A percentile compares a stretch with the other conserved stretches of the same genome.
Evolutionary conservation across 257 asterid genomes (phyloP).

Genomic region (Anisodus acutangulus): DNA sequence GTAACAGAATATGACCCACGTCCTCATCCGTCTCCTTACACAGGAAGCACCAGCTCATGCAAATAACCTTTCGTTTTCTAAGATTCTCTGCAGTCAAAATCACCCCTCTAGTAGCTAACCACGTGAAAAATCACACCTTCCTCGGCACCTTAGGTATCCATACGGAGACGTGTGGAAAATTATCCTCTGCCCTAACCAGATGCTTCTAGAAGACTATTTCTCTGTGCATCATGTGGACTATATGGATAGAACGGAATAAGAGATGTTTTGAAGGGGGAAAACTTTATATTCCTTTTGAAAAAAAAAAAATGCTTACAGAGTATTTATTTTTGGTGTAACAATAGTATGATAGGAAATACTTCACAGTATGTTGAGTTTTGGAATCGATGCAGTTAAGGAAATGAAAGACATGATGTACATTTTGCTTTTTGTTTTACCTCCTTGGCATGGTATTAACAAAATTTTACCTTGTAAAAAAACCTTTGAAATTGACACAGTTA

Average conservation of each 20-base stretch:
- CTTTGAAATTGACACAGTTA: not conserved
- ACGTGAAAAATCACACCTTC: too few relatives aligned
- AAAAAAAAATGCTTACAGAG: too few relatives aligned
- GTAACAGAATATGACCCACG: too few relatives aligned
- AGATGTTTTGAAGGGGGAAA: not conserved
- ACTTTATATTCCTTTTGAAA: too few relatives aligned
- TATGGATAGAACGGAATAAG: not conserved
- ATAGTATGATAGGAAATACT: not conserved
- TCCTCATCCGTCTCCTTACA: too few relatives aligned
- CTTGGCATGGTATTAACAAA: not conserved
- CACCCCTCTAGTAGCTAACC: too few relatives aligned
- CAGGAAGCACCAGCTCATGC: too few relatives aligned
- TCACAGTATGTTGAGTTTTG: not conserved
- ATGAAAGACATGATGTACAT: not conserved
- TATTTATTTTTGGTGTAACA: not conserved
- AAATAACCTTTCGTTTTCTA: too few relatives aligned
- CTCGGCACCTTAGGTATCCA: too few relatives aligned
- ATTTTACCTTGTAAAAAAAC: not conserved
- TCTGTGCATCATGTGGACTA: constrained; percentile 20
- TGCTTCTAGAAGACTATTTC: not conserved
- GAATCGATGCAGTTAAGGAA: not conserved
- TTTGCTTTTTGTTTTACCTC: not conserved
- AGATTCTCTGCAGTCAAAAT: too few relatives aligned
- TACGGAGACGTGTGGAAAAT: too few relatives aligned
- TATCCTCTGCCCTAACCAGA: too few relatives aligned